Evolutionary conservation across 495 filamentous ascomycete genomes (phyloP).

Genomic region (Hypomontagnella monticulosa): DNA sequence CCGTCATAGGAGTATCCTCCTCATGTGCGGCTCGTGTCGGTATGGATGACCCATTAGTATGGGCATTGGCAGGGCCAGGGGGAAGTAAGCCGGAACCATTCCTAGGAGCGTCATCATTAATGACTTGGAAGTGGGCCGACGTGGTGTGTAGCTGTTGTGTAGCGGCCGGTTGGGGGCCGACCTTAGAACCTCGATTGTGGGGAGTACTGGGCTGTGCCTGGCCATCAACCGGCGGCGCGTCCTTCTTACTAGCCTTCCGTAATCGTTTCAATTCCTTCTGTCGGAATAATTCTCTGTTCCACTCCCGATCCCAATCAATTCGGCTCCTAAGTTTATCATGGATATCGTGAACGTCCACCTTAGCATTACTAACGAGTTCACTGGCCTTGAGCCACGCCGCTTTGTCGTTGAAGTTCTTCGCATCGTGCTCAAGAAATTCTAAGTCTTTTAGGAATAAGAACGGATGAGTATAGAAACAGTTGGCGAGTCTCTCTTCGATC

Average conservation of each 20-base stretch:
- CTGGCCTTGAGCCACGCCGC: conserved; percentile 84
- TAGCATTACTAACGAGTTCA: conserved; percentile 88
- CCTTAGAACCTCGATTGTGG: conserved; percentile 44
- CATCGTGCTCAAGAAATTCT: conserved; percentile 82
- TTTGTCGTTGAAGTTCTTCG: conserved; percentile 75
- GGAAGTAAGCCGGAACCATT: conserved; percentile 61
- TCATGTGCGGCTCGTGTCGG: conserved; percentile 59
- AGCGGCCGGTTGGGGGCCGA: conserved; percentile 62
- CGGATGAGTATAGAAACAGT: conserved; percentile 92
- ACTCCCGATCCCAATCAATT: conserved; percentile 63
- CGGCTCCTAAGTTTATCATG: conserved; percentile 63
- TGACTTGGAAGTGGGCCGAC: conserved; percentile 56
- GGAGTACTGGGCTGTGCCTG: conserved; percentile 48
- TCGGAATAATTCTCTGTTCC: conserved; percentile 76
- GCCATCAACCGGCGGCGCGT: conserved; percentile 55
- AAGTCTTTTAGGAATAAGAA: conserved; percentile 89
- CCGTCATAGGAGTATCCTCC: conserved; percentile 67
- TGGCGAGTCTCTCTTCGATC: conserved; percentile 92
- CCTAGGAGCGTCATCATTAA: conserved; percentile 60
- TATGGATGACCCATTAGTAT: conserved; percentile 75
- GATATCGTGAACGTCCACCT: conserved; percentile 83
- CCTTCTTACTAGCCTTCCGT: conserved; percentile 67
- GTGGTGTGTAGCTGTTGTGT: conserved; percentile 58
- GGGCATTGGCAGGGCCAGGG: conserved; percentile 71
- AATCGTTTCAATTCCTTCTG: conserved; percentile 64